Evolutionary conservation across 495 filamentous ascomycete species (phyloP), one percentile per base, ranked within the genome.

Genomic region (Aspergillus wentii): DNA sequence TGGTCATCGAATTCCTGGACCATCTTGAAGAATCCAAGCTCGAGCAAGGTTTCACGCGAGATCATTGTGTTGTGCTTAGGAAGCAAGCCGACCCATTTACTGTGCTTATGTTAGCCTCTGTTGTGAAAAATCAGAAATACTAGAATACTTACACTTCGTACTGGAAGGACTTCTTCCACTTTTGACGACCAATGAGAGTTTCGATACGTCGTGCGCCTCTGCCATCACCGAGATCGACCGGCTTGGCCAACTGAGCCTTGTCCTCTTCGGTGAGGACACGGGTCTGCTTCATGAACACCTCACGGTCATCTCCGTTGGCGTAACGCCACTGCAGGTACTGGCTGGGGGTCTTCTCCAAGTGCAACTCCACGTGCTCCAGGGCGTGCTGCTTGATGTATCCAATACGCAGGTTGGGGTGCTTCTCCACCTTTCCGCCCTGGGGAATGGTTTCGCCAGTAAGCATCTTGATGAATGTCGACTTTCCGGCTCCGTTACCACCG

Each of bases 331-430:
- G 91, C 21, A 99, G 75, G 55, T 99, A 99, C 62, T 99, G 92
- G 56, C 91, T 95, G 7, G 92, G 92, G 3, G 92, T 99, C 78
- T 97, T 97, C 61, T 99, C 92, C 48, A 99, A 75, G 56, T 99
- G 92, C 91, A 95, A 94, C 67, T 97, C 90, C 8, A 99, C 91
- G 77, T 97, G 92, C 72, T 99, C 92, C 8, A 99, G 77, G 14
- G 94, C 94, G 59, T 97, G 94, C 68, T 99, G 94, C 71, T 96
- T 95, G 74, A 97, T 95, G 73, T 97, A 97, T 31, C 94, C 94
- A 54, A 99, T 95, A 72, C 94, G 94, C 34, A 99, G 64, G 57
- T 97, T 97, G 52, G 94, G 94, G 57, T 99, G 94, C 71, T 97
- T 97, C 72, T 97, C 89, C 6, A 99, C 91, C 62, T 79, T 87